phyloP scores from a whole-genome alignment of 2,329 filamentous ascomycete species.

The Curvularia sp. region DNA sequence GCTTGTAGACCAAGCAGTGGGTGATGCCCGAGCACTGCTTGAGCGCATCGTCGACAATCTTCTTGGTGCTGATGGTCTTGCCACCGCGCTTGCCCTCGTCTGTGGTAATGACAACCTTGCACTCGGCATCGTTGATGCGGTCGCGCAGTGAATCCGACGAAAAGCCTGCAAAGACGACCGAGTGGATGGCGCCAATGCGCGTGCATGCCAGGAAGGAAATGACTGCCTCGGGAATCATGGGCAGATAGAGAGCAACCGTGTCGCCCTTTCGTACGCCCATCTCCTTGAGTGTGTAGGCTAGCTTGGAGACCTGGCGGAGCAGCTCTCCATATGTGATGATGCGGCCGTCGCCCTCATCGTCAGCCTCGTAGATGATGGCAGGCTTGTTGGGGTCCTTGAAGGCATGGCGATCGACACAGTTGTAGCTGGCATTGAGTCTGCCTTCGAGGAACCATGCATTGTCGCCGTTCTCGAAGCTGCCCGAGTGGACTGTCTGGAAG shows the following conservation, averaged over 20 bases:
- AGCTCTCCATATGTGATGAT: conserved; percentile 93
- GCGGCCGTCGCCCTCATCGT: conserved; percentile 86
- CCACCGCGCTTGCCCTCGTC: conserved; percentile 98
- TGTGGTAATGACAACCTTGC: conserved; percentile 93
- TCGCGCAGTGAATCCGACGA: conserved; percentile 95
- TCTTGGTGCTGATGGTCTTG: conserved; percentile 97
- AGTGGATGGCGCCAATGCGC: conserved; percentile 95
- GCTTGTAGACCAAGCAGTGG: conserved; percentile 89
- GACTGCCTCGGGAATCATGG: conserved; percentile 97
- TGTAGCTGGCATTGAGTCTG: conserved; percentile 92
- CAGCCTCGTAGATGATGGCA: conserved; percentile 98
- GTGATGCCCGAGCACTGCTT: conserved; percentile 92
- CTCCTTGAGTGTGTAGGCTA: conserved; percentile 87
- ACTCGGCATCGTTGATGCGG: conserved; percentile 88
- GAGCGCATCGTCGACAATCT: conserved; percentile 96
- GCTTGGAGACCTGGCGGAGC: conserved; percentile 85
- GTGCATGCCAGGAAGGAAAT: conserved; percentile 89
- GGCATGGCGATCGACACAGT: conserved; percentile 97
- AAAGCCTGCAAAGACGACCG: conserved; percentile 97
- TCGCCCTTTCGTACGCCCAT: conserved; percentile 98
- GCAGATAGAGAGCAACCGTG: conserved; percentile 94
- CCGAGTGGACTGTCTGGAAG: conserved; percentile 86
- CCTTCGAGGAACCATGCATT: conserved; percentile 95
- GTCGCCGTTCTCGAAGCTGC: conserved; percentile 80
- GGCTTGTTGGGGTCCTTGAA: conserved; percentile 90